Base-by-base conservation (phyloP, 1,284 basidiomycete species). In the Pyrrhoderma noxium region DNA sequence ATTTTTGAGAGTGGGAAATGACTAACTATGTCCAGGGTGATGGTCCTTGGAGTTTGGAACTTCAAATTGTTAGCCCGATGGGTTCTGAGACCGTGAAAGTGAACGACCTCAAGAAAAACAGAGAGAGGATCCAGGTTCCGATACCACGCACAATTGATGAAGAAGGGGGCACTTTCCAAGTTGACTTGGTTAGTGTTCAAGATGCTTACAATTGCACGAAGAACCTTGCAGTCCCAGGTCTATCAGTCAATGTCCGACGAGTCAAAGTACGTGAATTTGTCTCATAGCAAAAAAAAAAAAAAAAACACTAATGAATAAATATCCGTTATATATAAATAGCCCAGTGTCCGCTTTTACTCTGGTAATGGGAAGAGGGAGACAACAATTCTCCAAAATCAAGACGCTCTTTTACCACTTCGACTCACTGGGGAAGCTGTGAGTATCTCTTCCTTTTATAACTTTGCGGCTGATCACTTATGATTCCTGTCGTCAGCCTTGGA, bases 401-500 rank as follows among this genome's bases (percentile, higher is more conserved):
- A 71, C 39, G 85, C 83, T 0, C 77, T 71, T 21, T 72, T 94
- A 5, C 89, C 91, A 16, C 67, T 95, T 52, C 79, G 91, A 34
- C 70, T 97, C 45, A 93, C 90, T 34, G 93, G 93, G 9, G 85
- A 93, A 64, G 83, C 81, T 44, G 91, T 93, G 65, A 59, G 85
- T 71, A 5, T 31, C 27, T 11, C 5, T 5, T 11, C 5, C 27
- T 31, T n/a, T n/a, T n/a, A n/a, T n/a, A n/a, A n/a, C n/a, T n/a
- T n/a, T n/a, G n/a, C n/a, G n/a, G n/a, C n/a, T n/a, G n/a, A n/a
- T n/a, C n/a, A n/a, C n/a, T n/a, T n/a, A n/a, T n/a, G n/a, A n/a
- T n/a, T n/a, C n/a, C n/a, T n/a, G n/a, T n/a, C n/a, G n/a, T n/a
- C 59, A 93, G 86, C 90, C 93, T 2, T 96, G 93, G 95, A 73